Percentiles rank a stretch among this genome's conserved stretches.
Conservation (phyloP, 495 filamentous ascomycete species). For the Podospora pseudopauciseta region DNA sequence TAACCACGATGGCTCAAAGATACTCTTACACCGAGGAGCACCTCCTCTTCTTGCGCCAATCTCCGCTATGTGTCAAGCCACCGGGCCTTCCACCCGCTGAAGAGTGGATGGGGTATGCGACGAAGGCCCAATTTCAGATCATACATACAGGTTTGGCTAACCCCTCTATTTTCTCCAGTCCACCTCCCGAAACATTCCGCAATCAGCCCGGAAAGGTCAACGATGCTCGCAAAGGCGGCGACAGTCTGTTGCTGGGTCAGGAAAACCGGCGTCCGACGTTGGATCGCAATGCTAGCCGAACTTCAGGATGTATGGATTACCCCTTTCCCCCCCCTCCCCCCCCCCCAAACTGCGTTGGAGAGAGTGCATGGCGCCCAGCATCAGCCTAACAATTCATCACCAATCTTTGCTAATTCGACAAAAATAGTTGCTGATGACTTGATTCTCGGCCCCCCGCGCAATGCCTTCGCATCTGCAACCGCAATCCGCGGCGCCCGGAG, state of each 20-base stretch:
- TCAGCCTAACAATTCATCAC: conserved; percentile 16
- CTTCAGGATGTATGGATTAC: conserved; percentile 43
- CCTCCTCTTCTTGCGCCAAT: conserved; percentile 71
- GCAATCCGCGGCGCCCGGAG: conserved; percentile 43
- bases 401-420: background rate
- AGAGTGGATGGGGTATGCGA: conserved; percentile 93
- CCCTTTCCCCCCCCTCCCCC: conserved; percentile 1
- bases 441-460: conserved; percentile 83
- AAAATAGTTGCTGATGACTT: conserved; percentile 68
- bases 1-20: conserved; percentile 48
- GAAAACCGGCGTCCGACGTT: conserved; percentile 55
- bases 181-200: conserved; percentile 43
- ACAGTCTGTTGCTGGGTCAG: conserved; percentile 43
- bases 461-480: conserved; percentile 79
- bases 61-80: conserved; percentile 82
- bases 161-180: conserved; percentile 23
- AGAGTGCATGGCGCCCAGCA: background rate
- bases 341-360: background rate
- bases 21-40: conserved; percentile 67
- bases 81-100: conserved; percentile 76
- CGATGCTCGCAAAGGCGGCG: conserved; percentile 44
- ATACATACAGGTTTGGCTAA: conserved; percentile 6
- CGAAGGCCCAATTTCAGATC: background rate
- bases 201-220: conserved; percentile 36
- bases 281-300: conserved; percentile 60